Evolutionary conservation across 2,329 filamentous ascomycete genomes (phyloP), one percentile per base, ranked within the genome.

Genomic region (Lasiodiplodia sp.): DNA sequence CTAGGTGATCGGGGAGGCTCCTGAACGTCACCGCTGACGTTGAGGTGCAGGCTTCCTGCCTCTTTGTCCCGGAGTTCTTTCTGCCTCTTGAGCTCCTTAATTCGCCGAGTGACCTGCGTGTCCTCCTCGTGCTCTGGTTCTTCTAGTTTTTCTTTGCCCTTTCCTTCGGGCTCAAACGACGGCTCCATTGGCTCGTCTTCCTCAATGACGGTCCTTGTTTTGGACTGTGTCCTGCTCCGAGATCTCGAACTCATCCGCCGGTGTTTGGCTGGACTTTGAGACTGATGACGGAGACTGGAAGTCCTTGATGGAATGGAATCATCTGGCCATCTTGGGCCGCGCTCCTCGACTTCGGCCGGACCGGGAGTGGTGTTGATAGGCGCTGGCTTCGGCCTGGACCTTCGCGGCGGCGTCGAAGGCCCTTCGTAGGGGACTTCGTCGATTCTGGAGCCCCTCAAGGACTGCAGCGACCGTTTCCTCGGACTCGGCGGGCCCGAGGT

Each of bases 11-110:
- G 60, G 28, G 47, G 44, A 51, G 44, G 47, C 60, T 52, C 63
- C 63, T 47, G 63, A 34, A 55, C 37, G 44, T 66, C 63, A 34
- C 34, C 63, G 7, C 34, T 28, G 8, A 69, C 69, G 40, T 71
- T 70, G 58, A 75, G 73, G 64, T 77, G 76, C 69, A 75, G 69
- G 69, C 76, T 76, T 49, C 75, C 75, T 49, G 78, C 76, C 70
- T 78, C 73, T 71, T 79, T 81, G 56, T 87, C 84, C 69, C 86
- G 83, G 73, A 83, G 82, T 76, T 87, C 81, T 71, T 87, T 86
- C 70, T 87, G 85, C 72, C 87, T 83, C 73, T 86, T 85, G 38
- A 90, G 75, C 72, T 90, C 83, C 72, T 84, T 83, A 63, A 90
- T 90, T 53, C 85, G 81, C 67, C 84, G 84, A 44, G 85, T 86